Evolutionary conservation across 495 filamentous ascomycete genomes (phyloP), one percentile per base, ranked within the genome.

Genomic region (Chaetomium cochliodes): DNA sequence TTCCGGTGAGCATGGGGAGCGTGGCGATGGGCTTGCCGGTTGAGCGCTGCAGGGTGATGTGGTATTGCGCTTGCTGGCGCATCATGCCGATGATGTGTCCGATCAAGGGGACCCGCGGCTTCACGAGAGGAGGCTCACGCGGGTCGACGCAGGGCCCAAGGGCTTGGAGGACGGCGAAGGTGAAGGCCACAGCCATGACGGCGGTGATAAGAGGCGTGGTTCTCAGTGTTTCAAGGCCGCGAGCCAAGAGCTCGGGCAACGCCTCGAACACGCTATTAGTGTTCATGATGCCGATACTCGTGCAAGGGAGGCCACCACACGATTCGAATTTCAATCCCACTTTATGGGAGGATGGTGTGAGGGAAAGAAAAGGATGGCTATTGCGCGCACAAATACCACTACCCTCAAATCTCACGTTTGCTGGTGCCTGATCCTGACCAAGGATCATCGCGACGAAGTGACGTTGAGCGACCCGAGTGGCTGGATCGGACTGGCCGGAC

Each of bases 31-130:
- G 63, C 37, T 60, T 54, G 55, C 52, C 8, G 28, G 53, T 65
- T 0, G 41, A 25, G 28, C 55, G 46, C 66, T 52, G 49, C 2
- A 76, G 56, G 0, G 52, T 54, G 23, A 52, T 28, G 50, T 70
- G 65, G 57, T 68, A 76, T 11, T 66, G 62, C 2, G 63, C 67
- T 59, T 76, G 66, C 41, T 73, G 47, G 16, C 58, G 60, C 1
- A 72, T 51, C 3, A 73, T 49, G 41, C 67, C 60, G n/a, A 73
- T 41, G 56, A 72, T 64, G 58, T 76, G 73, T 5, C 73, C 73
- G 52, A 76, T 60, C 8, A 73, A 50, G 6, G 73, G 73, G 9
- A 76, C 58, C 0, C 63, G 64, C 13, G 71, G 61, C 16, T 64
- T 67, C 1, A 76, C n/a, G 11, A 71, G 25, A 2, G 73, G 71